These are phyloP conservation scores for Aspergillus mulundensis DNA, from an alignment of 495 filamentous ascomycete species.

Conservation along the genomic window DNA sequence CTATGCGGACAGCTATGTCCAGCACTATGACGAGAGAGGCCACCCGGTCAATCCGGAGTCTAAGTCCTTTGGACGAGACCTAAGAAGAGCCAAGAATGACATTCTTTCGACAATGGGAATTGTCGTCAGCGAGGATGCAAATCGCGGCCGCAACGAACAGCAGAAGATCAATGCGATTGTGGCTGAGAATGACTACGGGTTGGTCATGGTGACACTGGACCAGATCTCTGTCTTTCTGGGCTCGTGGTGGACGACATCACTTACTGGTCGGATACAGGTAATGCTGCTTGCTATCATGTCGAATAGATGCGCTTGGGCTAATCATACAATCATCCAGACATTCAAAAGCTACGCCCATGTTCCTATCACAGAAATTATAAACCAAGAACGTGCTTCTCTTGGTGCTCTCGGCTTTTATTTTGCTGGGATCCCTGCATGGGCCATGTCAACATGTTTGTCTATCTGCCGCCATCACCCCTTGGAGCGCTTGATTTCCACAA, in stretches of 20 bases:
- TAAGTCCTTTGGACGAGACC: conserved; percentile 36
- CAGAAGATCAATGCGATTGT: conserved; percentile 40
- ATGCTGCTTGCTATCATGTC: conserved; percentile 1
- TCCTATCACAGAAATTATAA: conserved; percentile 37
- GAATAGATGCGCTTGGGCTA: not conserved
- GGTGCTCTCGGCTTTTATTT: conserved; percentile 42
- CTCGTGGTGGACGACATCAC: conserved; percentile 41
- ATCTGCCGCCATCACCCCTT: conserved; percentile 39
- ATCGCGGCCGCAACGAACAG: conserved; percentile 34
- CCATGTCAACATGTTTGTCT: conserved; percentile 36
- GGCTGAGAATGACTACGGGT: conserved; percentile 48
- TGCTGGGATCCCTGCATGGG: conserved; percentile 44
- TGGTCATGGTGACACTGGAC: conserved; percentile 43
- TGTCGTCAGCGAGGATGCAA: conserved; percentile 45
- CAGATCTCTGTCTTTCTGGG: conserved; percentile 39
- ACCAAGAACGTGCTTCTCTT: conserved; percentile 30
- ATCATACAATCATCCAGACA: conserved; percentile 27
- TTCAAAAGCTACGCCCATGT: conserved; percentile 41
- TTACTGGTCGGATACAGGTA: conserved; percentile 47
- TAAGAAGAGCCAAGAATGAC: conserved; percentile 54
- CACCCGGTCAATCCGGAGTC: conserved; percentile 61
- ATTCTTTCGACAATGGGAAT: conserved; percentile 54
- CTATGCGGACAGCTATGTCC: conserved; percentile 47
- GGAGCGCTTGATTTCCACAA: conserved; percentile 30
- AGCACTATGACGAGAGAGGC: conserved; percentile 68